Base-by-base conservation (phyloP, 2,329 filamentous ascomycete species). In the Colletotrichum sp. region DNA sequence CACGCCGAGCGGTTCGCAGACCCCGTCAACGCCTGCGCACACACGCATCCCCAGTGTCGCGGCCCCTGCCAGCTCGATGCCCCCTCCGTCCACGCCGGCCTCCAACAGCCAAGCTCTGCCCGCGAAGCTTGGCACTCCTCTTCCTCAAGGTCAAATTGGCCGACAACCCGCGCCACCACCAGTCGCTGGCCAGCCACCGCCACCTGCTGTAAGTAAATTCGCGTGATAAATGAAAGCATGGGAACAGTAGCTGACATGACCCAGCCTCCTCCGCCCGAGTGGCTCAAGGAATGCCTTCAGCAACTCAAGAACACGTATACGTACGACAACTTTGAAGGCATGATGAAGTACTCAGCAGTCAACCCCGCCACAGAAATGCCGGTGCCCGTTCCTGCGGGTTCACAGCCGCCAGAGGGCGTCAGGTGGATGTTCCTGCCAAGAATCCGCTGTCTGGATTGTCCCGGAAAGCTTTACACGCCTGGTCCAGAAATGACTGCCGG, bases 381-480 rank as follows among this genome's bases (percentile, higher is more conserved):
- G 26, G 89, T 94, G 66, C 87, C 92, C 43, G 89, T 83, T 76
- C 84, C 81, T 30, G 77, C 80, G 13, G 89, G 88, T 48, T 87
- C 90, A 60, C 87, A 89, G 18, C 86, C 90, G 10, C 93, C 90
- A 70, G 87, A 89, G 76, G 91, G 94, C 77, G 88, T 95, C 76
- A 94, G 94, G 80, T 95, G 94, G 79, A 94, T 94, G 85, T 98
- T 94, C 85, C 88, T 98, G 66, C 97, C 97, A 10, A 91, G 97
- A 66, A 98, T 99, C 78, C 91, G 95, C 74, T 99, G 97, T 83
- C 91, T 94, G 62, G 97, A 99, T 83, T 98, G 97, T 83, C 95
- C 95, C 0, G 95, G 95, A 34, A 98, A 98, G 84, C 88, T 98
- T 13, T 99, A 99, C 84, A 98, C 96, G 0, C 95, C 96, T 0